Evolutionary conservation across 495 filamentous ascomycete species (phyloP), one percentile per base, ranked within the genome.

Genomic region (Platismatia glauca): DNA sequence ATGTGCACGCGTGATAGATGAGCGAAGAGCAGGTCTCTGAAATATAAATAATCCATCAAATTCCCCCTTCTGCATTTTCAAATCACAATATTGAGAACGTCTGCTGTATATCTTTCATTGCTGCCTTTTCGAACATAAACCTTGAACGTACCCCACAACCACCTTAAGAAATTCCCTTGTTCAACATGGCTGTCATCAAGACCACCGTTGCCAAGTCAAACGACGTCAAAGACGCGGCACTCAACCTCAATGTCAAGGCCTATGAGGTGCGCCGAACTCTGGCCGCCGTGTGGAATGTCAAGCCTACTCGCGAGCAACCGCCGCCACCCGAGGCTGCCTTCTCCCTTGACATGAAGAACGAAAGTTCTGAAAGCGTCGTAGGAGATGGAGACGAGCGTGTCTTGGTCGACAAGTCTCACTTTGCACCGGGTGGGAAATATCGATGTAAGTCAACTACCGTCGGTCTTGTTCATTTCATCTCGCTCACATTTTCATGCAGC

Each of bases 401-500:
- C 18, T 55, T 58, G 20, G 73, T 75, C 37, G 67, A 70, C 27
- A 35, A 22, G 15, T 57, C 58, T 11, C 69, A 76, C 37, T 70
- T 67, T 53, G 61, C 48, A 39, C 68, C 70, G 44, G 71, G 71
- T 33, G 73, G 73, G 7, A 75, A 75, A 57, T 75, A 75, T 66
- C 67, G 72, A 53, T 69, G 73, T 73, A 61, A 68, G 68, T 52
- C 24, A 35, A 56, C 37, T 2, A 52, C 4, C 27, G 43, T 35
- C 37, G 43, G 29, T 59, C 15, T 31, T 44, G 22, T 18, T 57
- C 20, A 46, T n/a, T 61, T 24, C 59, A 37, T 15, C 31, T 38
- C 4, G 62, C 67, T 68, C 31, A 69, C 16, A 38, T 43, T 20
- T 4, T 38, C 37, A 1, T 48, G 18, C 18, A 76, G 74, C 74